A percentile compares a stretch with the other conserved stretches of the same genome.
Evolutionary conservation across 1,139 yeast species (phyloP).

Genomic region (Debaryomyces fabryi): DNA sequence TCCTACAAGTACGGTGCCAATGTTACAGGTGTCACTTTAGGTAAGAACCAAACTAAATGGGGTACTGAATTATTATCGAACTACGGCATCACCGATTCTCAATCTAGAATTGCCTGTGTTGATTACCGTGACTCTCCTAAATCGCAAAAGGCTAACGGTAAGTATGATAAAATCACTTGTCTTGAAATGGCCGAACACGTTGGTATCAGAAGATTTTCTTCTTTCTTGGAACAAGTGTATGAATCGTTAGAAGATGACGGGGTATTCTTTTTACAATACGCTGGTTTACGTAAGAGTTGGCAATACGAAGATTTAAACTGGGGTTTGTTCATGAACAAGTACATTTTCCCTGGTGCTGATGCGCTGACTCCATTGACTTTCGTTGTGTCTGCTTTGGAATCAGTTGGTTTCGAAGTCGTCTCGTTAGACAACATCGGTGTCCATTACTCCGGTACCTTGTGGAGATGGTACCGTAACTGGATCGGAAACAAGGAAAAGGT

Average conservation of each 20-base stretch:
- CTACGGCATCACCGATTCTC: conserved; percentile 69
- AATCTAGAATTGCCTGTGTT: conserved; percentile 76
- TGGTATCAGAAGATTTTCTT: conserved; percentile 80
- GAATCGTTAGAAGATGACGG: conserved; percentile 93
- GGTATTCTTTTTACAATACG: conserved; percentile 81
- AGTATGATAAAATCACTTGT: conserved; percentile 86
- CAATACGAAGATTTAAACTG: conserved; percentile 92
- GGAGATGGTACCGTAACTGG: conserved; percentile 98
- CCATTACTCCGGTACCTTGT: conserved; percentile 86
- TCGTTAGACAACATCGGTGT: conserved; percentile 89
- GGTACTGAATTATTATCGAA: conserved; percentile 71
- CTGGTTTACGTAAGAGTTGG: conserved; percentile 92
- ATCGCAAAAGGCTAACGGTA: conserved; percentile 57
- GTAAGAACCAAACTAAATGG: conserved; percentile 90
- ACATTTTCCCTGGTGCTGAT: conserved; percentile 97
- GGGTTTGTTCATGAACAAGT: conserved; percentile 97
- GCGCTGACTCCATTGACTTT: conserved; percentile 93
- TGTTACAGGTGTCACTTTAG: conserved; percentile 88
- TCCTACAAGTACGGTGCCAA: conserved; percentile 82
- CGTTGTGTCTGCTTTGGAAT: conserved; percentile 76
- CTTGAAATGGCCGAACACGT: conserved; percentile 97
- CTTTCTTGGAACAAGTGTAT: conserved; percentile 78
- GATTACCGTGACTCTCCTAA: conserved; percentile 92
- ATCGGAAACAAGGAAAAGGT: conserved; percentile 77
- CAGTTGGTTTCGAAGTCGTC: conserved; percentile 84